These are phyloP conservation scores for Plantago rigida DNA, from an alignment of 305 asterid species.

Conservation along the genomic window DNA sequence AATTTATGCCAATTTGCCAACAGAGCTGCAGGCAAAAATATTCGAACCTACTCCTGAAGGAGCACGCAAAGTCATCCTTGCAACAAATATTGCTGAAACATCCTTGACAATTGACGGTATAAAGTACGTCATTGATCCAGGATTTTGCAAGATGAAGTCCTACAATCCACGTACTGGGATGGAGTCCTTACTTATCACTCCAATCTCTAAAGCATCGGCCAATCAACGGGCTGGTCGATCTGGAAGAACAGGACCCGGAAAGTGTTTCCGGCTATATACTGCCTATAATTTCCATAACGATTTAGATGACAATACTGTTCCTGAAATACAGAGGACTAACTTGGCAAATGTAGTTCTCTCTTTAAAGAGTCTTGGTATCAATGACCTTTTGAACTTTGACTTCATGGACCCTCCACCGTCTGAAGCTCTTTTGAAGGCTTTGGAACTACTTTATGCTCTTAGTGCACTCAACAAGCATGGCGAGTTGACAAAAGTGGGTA, in stretches of 20 bases:
- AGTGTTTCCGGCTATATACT: conserved; percentile 76
- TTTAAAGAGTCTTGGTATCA: conserved; percentile 90
- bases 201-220: conserved; percentile 90
- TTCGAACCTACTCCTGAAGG: conserved; percentile 94
- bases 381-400: conserved; percentile 76
- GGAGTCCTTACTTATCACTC: conserved; percentile 71
- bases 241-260: conserved; percentile 92
- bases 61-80: conserved; percentile 91
- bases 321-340: conserved; percentile 94
- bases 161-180: conserved; percentile 83
- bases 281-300: conserved; percentile 60
- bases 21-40: conserved; percentile 87
- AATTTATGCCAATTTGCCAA: conserved; percentile 82
- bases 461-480: conserved; percentile 60
- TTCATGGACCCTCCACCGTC: conserved; percentile 67
- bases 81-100: conserved; percentile 92
- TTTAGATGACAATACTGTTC: conserved; percentile 79
- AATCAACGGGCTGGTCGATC: conserved; percentile 96
- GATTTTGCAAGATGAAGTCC: conserved; percentile 80
- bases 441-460: conserved; percentile 50
- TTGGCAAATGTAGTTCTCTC: conserved; percentile 78
- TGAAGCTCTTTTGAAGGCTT: conserved; percentile 57
- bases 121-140: conserved; percentile 88
- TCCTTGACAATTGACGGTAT: conserved; percentile 92
- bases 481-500: conserved; percentile 71